These are phyloP conservation scores for Carex parvula DNA, from an alignment of 176 grass and related monocot genomes.

Conservation along the genomic window DNA sequence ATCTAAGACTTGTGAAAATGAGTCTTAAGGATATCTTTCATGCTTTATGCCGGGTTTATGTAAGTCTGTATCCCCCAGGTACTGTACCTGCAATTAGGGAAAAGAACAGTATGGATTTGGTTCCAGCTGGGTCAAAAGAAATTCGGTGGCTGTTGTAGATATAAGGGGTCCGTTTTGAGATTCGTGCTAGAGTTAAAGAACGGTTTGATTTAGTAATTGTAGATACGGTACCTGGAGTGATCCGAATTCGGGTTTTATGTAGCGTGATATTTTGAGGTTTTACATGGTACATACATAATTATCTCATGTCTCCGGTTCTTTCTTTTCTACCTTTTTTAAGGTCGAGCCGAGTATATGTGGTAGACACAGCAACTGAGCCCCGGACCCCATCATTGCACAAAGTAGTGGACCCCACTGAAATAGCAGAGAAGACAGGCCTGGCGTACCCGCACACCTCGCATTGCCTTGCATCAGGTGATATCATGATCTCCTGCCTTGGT, in stretches of 20 bases:
- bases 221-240: too few relatives aligned
- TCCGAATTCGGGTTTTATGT: not conserved
- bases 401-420: slow-evolving; percentile 74
- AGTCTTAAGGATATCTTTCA: not conserved
- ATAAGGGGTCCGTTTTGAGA: too few relatives aligned
- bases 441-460: slow-evolving; percentile 93
- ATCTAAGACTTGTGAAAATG: not conserved
- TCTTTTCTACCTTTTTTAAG: slow-evolving; percentile 27
- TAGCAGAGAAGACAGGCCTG: slow-evolving; percentile 74
- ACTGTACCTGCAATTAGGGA: too few relatives aligned
- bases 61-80: too few relatives aligned
- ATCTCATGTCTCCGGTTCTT: not conserved
- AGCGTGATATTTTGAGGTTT: not conserved
- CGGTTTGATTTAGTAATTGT: too few relatives aligned
- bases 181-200: too few relatives aligned
- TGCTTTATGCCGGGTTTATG: not conserved
- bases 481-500: slow-evolving; percentile 91
- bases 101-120: too few relatives aligned
- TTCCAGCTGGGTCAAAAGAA: too few relatives aligned
- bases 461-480: slow-evolving; percentile 85
- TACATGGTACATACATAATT: not conserved
- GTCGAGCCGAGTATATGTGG: slow-evolving; percentile 63
- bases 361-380: slow-evolving; percentile 60
- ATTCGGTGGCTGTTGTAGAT: too few relatives aligned
- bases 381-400: slow-evolving; percentile 81